Conservation (phyloP, 345 rosid species). For the Citrus maxima region DNA sequence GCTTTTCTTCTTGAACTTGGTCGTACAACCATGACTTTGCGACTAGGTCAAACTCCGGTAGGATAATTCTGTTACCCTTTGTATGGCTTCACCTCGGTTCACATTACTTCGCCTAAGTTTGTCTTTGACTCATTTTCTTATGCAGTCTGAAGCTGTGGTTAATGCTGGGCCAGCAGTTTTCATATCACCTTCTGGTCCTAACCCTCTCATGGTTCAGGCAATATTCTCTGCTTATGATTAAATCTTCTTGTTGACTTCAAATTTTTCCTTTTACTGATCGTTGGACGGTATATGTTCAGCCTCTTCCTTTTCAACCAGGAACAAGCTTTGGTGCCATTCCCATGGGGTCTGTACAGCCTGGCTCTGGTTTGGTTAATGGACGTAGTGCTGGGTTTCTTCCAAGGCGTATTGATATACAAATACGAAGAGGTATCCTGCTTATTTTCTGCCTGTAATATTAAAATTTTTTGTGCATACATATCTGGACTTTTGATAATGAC, state of each 20-base stretch:
- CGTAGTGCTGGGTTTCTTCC: constrained; percentile 54
- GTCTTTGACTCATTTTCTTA: constrained; percentile 16
- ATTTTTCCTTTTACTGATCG: constrained; percentile 20
- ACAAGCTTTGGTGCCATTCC: constrained; percentile 48
- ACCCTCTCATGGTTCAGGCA: constrained; percentile 84
- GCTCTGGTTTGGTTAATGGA: constrained; percentile 48
- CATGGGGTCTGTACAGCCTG: constrained; percentile 45
- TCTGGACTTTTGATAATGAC: background rate
- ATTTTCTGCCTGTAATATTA: constrained; percentile 5
- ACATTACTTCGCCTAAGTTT: background rate
- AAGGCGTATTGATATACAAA: constrained; percentile 75
- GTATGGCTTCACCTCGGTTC: background rate
- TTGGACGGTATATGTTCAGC: constrained; percentile 35
- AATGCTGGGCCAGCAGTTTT: constrained; percentile 83
- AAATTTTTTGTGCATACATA: background rate
- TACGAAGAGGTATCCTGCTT: constrained; percentile 53
- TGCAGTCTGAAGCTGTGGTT: constrained; percentile 71
- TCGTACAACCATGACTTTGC: constrained; percentile 67
- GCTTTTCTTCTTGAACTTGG: constrained; percentile 79
- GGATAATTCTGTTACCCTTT: constrained; percentile 15
- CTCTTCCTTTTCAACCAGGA: constrained; percentile 69
- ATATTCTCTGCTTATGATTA: constrained; percentile 10
- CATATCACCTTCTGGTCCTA: constrained; percentile 66
- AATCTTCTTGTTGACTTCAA: background rate
- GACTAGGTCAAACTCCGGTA: constrained; percentile 73